Evolutionary conservation across 768 basidiomycete genomes (phyloP), one percentile per base, ranked within the genome.

Genomic region (Gloeophyllum trabeum): DNA sequence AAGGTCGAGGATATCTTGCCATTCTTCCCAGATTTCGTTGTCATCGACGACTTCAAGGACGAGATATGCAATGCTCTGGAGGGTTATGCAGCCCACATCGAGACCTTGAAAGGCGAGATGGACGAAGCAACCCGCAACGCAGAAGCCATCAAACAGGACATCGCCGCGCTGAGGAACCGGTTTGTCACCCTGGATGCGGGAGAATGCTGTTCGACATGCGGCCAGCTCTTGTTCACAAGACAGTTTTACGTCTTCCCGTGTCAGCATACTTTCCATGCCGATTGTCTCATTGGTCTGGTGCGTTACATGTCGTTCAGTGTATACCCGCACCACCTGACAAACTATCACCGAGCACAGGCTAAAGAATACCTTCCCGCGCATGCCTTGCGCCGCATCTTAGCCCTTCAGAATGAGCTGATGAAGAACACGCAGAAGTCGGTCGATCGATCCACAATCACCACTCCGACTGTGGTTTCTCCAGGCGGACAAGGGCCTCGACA

Each of bases 171-270:
- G 46, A 79, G 79, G 58, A 84, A 78, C 50, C 82, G 96, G 18
- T 97, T 97, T 59, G 79, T 98, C 42, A 93, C 92, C 0, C 79
- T 98, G 41, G 87, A 94, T 48, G 72, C 80, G 5, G 77, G 78
- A 47, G 96, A 97, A 51, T 76, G 76, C 51, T 98, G 96, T 54
- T 81, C 85, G 7, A 71, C 71, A 22, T 98, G 96, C 61, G 72
- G 75, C 5, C 70, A 75, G 47, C 65, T 79, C 25, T 68, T 99
- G 40, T 62, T 97, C 41, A 83, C 79, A 19, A 69, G 94, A 49
- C 94, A 97, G 54, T 98, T 97, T 60, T 99, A 99, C 61, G 90
- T 94, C 37, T 99, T 99, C 64, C 96, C 96, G 35, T 98, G 96
- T 61, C 89, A 92, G 52, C 96, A 99, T 59, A 76, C 80, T 13